phyloP scores from a whole-genome alignment of 352 stramenopile genomes.

The Pythium apleroticum region DNA sequence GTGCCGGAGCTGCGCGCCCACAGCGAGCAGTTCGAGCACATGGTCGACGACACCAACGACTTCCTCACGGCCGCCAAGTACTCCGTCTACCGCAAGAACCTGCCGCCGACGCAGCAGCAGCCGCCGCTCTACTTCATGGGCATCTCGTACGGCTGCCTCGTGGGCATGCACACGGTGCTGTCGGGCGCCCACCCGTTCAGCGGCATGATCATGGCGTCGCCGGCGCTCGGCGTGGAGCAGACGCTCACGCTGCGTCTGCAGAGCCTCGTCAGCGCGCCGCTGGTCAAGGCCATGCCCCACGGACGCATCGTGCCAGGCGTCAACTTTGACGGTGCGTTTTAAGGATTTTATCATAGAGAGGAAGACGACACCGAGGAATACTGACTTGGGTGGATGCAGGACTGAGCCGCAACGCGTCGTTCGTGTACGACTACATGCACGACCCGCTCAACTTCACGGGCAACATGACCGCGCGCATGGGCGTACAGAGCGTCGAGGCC shows the following conservation, averaged over 20 bases:
- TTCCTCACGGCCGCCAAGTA: constrained; percentile 49
- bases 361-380: no score
- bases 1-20: constrained; percentile 35
- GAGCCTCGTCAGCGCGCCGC: constrained; percentile 36
- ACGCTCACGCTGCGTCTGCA: constrained; percentile 48
- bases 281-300: constrained; percentile 44
- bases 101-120: constrained; percentile 21
- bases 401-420: constrained; percentile 36
- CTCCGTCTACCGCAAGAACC: constrained; percentile 36
- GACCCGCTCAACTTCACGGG: constrained; percentile 53
- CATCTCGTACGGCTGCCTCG: constrained; percentile 65
- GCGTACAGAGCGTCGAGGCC: constrained; percentile 29
- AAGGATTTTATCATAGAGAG: no score
- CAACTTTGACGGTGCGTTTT: constrained; percentile 41
- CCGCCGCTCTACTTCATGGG: constrained; percentile 57
- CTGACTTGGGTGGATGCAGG: constrained; percentile 18
- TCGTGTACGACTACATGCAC: constrained; percentile 51
- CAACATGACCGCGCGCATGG: constrained; percentile 45
- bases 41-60: constrained; percentile 72
- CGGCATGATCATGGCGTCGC: constrained; percentile 51
- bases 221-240: constrained; percentile 60
- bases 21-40: constrained; percentile 53
- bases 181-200: constrained; percentile 44
- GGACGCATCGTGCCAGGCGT: constrained; percentile 53
- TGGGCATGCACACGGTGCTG: constrained; percentile 58